These are phyloP conservation scores for Pyrenophora graminea DNA, from an alignment of 2,329 filamentous ascomycete species.

Conservation along the genomic window DNA sequence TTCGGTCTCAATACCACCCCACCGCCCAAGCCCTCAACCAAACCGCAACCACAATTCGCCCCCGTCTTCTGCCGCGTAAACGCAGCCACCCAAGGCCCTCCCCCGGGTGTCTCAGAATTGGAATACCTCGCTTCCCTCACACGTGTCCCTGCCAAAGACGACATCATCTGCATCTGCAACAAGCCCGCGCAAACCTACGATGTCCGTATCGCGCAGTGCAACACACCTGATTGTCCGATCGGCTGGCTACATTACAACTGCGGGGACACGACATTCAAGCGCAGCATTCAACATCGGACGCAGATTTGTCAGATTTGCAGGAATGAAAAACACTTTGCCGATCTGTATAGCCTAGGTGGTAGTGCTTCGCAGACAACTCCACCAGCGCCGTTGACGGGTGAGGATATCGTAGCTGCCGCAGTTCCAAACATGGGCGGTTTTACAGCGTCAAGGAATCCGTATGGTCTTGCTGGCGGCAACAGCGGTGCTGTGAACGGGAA, in stretches of 20 bases:
- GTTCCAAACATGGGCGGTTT: neutral
- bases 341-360: neutral
- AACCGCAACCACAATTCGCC: neutral
- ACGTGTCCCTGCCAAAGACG: constrained; percentile 4
- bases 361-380: too few species aligned
- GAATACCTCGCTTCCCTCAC: constrained; percentile 3
- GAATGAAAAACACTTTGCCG: constrained; percentile 8
- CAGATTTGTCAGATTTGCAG: constrained; percentile 17
- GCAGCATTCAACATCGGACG: constrained; percentile 11
- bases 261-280: constrained; percentile 19
- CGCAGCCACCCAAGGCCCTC: neutral
- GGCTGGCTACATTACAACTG: constrained; percentile 30
- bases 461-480: constrained; percentile 8
- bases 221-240: constrained; percentile 17
- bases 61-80: constrained; percentile 12
- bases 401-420: neutral
- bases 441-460: constrained; percentile 2
- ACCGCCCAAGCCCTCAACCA: neutral
- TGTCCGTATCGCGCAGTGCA: constrained; percentile 23
- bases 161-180: constrained; percentile 26
- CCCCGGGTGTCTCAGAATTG: constrained; percentile 1
- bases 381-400: neutral
- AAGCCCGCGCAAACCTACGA: constrained; percentile 11
- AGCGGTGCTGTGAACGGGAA: too few species aligned
- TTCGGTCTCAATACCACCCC: too few species aligned